A percentile compares a stretch with the other conserved stretches of the same genome.
These are phyloP conservation scores for Tolypocladium nubicola DNA, from an alignment of 2,329 filamentous ascomycete species.

Conservation along the genomic window DNA sequence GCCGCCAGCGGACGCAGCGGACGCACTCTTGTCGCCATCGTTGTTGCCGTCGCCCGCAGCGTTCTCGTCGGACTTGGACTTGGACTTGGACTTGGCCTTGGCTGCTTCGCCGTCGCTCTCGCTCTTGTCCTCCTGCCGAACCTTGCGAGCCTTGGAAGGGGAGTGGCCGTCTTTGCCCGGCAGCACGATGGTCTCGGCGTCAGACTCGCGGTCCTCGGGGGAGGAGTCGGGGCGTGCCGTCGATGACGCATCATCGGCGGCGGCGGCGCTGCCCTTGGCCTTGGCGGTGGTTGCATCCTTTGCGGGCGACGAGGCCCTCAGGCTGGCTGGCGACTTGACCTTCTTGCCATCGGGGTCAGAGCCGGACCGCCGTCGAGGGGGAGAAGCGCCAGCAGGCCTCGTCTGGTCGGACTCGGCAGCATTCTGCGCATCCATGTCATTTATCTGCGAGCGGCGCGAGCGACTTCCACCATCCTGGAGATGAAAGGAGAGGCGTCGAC, in stretches of 20 bases:
- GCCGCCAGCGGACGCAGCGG: conserved; percentile 13
- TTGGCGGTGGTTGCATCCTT: conserved; percentile 3
- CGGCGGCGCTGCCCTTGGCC: background rate
- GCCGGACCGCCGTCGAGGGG: conserved; percentile 31
- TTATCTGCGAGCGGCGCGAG: conserved; percentile 40
- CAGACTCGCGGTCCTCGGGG: conserved; percentile 50
- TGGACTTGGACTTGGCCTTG: conserved; percentile 17
- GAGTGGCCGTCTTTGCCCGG: conserved; percentile 55
- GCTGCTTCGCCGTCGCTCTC: conserved; percentile 38
- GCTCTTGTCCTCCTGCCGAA: conserved; percentile 54
- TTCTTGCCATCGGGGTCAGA: conserved; percentile 12
- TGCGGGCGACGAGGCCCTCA: conserved; percentile 7
- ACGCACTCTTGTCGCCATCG: conserved; percentile 22
- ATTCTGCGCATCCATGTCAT: conserved; percentile 62
- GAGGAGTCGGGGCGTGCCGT: conserved; percentile 21
- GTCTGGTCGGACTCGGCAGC: conserved; percentile 51
- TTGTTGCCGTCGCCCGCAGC: conserved; percentile 20
- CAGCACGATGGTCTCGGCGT: conserved; percentile 62
- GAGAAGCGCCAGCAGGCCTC: conserved; percentile 42
- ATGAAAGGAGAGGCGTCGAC: conserved; percentile 9
- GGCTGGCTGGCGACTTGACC: conserved; percentile 3
- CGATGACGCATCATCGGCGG: conserved; percentile 1
- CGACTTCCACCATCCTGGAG: conserved; percentile 50
- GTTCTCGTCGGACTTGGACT: conserved; percentile 3
- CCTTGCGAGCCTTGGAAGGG: conserved; percentile 51